phyloP scores from a whole-genome alignment of 2,329 filamentous ascomycete genomes.

The Neophaeococcomyces mojaviensis region DNA sequence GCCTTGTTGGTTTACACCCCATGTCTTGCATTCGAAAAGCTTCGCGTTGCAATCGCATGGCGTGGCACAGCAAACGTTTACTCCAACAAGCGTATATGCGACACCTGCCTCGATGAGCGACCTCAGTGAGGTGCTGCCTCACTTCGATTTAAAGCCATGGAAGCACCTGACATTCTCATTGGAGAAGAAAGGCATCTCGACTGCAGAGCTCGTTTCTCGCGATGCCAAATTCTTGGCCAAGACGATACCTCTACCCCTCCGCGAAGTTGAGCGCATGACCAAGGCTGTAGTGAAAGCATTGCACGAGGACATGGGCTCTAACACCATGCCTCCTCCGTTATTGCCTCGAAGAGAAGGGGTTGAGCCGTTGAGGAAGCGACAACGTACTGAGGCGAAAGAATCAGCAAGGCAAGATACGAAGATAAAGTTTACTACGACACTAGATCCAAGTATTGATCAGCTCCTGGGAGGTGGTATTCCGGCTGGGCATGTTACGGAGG shows the following conservation, averaged over 20 bases:
- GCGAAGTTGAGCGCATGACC: slow-evolving; percentile 69
- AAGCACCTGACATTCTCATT: slow-evolving; percentile 69
- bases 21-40: background rate
- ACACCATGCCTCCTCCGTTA: background rate
- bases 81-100: background rate
- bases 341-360: background rate
- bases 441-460: slow-evolving; percentile 65
- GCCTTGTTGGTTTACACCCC: too few species aligned
- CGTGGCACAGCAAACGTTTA: background rate
- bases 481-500: slow-evolving; percentile 73
- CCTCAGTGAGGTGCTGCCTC: slow-evolving; percentile 72
- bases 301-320: slow-evolving; percentile 50
- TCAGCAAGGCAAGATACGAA: slow-evolving; percentile 44
- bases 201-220: slow-evolving; percentile 76
- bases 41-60: background rate
- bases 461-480: slow-evolving; percentile 72
- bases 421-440: slow-evolving; percentile 50
- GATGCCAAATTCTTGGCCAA: slow-evolving; percentile 77
- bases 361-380: slow-evolving; percentile 2
- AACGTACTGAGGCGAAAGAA: slow-evolving; percentile 38
- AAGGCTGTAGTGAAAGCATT: slow-evolving; percentile 60
- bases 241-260: slow-evolving; percentile 71
- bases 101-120: slow-evolving; percentile 59
- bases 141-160: slow-evolving; percentile 65
- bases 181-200: slow-evolving; percentile 69